Evolutionary conservation across 257 asterid genomes (phyloP).

Genomic region (Cynanchum wilfordii): DNA sequence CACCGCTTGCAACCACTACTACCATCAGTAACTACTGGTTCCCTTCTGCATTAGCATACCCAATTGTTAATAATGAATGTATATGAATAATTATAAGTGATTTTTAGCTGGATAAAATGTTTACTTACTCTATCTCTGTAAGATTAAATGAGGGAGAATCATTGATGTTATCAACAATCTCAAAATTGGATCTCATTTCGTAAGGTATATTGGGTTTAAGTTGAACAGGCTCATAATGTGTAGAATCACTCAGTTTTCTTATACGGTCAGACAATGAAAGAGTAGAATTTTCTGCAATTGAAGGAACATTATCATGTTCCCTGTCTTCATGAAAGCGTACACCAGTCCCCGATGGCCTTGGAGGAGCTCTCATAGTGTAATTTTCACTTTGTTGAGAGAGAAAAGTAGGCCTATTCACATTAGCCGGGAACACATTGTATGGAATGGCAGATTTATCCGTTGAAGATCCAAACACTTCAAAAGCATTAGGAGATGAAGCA

Average conservation of each 20-base stretch:
- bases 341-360: too few relatives aligned
- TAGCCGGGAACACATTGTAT: too few relatives aligned
- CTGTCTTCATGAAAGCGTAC: slow-evolving; percentile 25
- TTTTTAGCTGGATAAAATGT: background rate
- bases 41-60: slow-evolving; percentile 42
- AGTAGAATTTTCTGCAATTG: slow-evolving; percentile 23
- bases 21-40: slow-evolving; percentile 32
- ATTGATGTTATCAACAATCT: slow-evolving; percentile 27
- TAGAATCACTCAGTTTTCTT: slow-evolving; percentile 29
- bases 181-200: slow-evolving; percentile 30
- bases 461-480: too few relatives aligned
- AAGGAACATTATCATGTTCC: slow-evolving; percentile 20
- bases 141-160: slow-evolving; percentile 41
- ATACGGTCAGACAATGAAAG: slow-evolving; percentile 22
- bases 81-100: background rate
- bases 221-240: slow-evolving; percentile 30
- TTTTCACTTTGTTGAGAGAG: slow-evolving; percentile 31
- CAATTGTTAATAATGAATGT: slow-evolving; percentile 14
- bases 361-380: slow-evolving; percentile 20
- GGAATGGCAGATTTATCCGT: too few relatives aligned
- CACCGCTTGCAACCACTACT: slow-evolving; percentile 61
- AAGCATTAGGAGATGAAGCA: too few relatives aligned
- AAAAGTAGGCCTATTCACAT: slow-evolving; percentile 19
- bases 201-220: slow-evolving; percentile 31
- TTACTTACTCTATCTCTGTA: slow-evolving; percentile 56